These are phyloP conservation scores for Fusarium sp. DNA, from an alignment of 2,329 filamentous ascomycete species.

Conservation along the genomic window DNA sequence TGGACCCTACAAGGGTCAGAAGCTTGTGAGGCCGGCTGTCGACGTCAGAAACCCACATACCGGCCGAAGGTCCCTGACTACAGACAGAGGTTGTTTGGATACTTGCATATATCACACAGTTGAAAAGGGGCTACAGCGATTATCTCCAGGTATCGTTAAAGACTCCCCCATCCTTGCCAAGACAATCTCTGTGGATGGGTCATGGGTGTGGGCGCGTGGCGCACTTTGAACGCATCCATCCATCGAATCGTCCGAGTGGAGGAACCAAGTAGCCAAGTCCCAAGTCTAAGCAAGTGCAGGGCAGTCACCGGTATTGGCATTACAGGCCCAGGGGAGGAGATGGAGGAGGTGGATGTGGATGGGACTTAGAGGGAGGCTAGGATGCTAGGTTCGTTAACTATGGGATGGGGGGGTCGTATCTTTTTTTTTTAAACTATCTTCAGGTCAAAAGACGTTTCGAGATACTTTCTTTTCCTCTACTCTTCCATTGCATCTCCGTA, in stretches of 20 bases:
- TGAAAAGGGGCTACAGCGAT: constrained; percentile 24
- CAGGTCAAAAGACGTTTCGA: constrained; percentile 15
- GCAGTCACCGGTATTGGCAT: not conserved
- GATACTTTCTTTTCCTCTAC: constrained; percentile 11
- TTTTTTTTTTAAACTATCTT: constrained; percentile 30
- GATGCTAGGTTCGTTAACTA: not conserved
- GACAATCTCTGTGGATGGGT: not conserved
- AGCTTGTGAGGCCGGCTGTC: not conserved
- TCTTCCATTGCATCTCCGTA: constrained; percentile 6
- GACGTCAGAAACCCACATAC: constrained; percentile 5
- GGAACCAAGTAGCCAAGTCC: not conserved
- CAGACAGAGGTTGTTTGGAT: not conserved
- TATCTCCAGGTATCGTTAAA: not conserved
- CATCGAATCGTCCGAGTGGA: constrained; percentile 31
- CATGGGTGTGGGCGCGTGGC: constrained; percentile 24
- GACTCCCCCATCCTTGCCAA: constrained; percentile 8
- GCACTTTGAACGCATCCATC: constrained; percentile 25
- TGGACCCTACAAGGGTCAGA: not conserved
- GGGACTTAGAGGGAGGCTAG: not conserved
- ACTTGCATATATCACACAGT: not conserved
- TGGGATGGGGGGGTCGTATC: constrained; percentile 20
- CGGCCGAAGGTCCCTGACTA: not conserved
- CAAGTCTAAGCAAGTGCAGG: not conserved
- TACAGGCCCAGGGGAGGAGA: not conserved
- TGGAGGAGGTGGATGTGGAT: not conserved